Base-by-base conservation (phyloP, 2,329 filamentous ascomycete genomes). In the Cladosporium colombiae region DNA sequence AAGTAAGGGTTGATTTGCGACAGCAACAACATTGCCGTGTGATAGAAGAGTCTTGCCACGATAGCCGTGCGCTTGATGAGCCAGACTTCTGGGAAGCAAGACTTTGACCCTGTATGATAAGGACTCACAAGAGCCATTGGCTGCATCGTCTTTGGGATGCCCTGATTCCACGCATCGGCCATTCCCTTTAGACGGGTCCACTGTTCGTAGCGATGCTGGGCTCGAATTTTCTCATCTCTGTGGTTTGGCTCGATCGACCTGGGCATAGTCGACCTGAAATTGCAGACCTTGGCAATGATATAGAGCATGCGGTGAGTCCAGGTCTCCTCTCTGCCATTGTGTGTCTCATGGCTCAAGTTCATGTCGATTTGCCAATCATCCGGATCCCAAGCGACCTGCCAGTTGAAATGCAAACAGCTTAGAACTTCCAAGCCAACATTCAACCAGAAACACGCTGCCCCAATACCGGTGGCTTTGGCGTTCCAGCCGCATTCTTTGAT, bases 401-500 rank as follows among this genome's bases (percentile, higher is more conserved):
- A 96, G 75, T 94, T 93, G 78, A 92, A 92, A 70, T 92, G 89
- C 18, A 97, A 82, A 76, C 93, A 97, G 69, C 88, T 92, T 31
- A 97, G 82, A n/a, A 97, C 83, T 76, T 98, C 94, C 84, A 97
- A 90, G 18, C 90, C 90, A 18, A 96, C 88, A 72, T 96, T 97
- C 44, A 97, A 82, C 93, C 94, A 97, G 79, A 97, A 97, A 77
- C 93, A 97, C 0, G 93, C 92, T 0, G 89, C 87, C 0, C 92
- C 93, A 23, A 97, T 87, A 0, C 93, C 93, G 1, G 84, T 85
- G 40, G 91, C 91, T 68, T 84, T 87, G 0, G 92, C 92, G 72
- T 92, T 90, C 94, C 94, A 97, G 5, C 89, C 88, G 73, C 93
- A 97, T 74, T 97, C 92, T 68, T 92, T 91, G 72, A 97, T 93